A percentile compares a stretch with the other conserved stretches of the same genome.
These are phyloP conservation scores for Mangifera indica DNA, from an alignment of 345 rosid species.

Conservation along the genomic window DNA sequence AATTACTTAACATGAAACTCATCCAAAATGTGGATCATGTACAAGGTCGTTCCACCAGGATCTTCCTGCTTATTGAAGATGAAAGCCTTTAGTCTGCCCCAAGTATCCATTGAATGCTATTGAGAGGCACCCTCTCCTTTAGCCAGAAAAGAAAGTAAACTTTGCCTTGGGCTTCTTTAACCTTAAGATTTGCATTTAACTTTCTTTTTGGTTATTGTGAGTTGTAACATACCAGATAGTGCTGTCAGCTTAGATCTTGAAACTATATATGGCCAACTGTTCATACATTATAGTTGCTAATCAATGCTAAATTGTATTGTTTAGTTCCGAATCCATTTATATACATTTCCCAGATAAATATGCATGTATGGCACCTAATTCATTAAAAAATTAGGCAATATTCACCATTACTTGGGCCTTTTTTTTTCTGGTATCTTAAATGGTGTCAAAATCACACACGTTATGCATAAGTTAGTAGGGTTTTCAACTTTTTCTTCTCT, in stretches of 20 bases:
- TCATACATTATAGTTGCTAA: too few species aligned
- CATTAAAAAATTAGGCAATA: not conserved
- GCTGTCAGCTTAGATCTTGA: not conserved
- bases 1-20: too few species aligned
- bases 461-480: too few species aligned
- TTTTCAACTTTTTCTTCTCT: too few species aligned
- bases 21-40: not conserved
- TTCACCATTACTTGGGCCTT: not conserved
- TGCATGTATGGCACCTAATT: not conserved
- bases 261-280: not conserved
- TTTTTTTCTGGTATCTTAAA: too few species aligned
- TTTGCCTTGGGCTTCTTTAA: not conserved
- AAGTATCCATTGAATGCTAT: not conserved
- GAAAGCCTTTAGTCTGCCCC: not conserved
- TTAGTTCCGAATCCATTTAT: too few species aligned
- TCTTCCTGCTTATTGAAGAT: not conserved
- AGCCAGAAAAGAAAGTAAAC: not conserved
- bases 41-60: not conserved
- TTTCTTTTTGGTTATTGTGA: constrained; percentile 1
- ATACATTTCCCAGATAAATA: too few species aligned
- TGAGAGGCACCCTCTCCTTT: not conserved
- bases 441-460: too few species aligned
- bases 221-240: not conserved
- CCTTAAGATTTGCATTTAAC: not conserved
- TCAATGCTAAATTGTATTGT: not conserved